Evolutionary conservation across 345 rosid species (phyloP).

Genomic region (Ceriops tagal): DNA sequence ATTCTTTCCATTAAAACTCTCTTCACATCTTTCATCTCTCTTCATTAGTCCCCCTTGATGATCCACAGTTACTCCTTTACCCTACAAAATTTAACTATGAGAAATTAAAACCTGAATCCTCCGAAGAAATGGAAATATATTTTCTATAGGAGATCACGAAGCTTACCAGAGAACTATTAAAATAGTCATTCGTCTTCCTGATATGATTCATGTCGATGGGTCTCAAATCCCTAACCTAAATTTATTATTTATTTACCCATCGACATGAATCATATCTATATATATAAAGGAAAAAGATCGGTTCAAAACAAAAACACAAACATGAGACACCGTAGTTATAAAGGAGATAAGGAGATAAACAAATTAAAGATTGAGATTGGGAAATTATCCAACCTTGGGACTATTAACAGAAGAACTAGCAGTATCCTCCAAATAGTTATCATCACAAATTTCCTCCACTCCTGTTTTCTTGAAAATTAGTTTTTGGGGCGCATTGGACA

Average conservation of each 20-base stretch:
- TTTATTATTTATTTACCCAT: too few species aligned
- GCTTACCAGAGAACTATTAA: conserved; percentile 39
- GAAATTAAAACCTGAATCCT: not conserved
- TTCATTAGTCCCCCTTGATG: conserved; percentile 21
- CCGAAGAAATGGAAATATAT: not conserved
- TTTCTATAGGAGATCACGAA: not conserved
- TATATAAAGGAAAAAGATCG: not conserved
- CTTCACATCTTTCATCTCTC: conserved; percentile 25
- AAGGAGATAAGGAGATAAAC: not conserved
- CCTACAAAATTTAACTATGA: conserved; percentile 21
- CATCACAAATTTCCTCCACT: conserved; percentile 43
- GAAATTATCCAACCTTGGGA: conserved; percentile 49
- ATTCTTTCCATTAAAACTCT: conserved; percentile 25
- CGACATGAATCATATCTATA: too few species aligned
- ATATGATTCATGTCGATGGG: conserved; percentile 33
- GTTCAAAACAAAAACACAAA: not conserved
- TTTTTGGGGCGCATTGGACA: conserved; percentile 30
- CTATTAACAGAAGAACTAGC: conserved; percentile 85
- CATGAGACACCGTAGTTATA: not conserved
- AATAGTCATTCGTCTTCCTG: conserved; percentile 38
- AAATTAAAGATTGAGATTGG: too few species aligned
- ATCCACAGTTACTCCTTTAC: conserved; percentile 22
- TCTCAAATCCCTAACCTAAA: conserved; percentile 47
- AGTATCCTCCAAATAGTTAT: conserved; percentile 87
- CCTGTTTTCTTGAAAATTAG: conserved; percentile 49